Base-by-base conservation (phyloP, 805 yeast genomes). In the Candida michaelii region DNA sequence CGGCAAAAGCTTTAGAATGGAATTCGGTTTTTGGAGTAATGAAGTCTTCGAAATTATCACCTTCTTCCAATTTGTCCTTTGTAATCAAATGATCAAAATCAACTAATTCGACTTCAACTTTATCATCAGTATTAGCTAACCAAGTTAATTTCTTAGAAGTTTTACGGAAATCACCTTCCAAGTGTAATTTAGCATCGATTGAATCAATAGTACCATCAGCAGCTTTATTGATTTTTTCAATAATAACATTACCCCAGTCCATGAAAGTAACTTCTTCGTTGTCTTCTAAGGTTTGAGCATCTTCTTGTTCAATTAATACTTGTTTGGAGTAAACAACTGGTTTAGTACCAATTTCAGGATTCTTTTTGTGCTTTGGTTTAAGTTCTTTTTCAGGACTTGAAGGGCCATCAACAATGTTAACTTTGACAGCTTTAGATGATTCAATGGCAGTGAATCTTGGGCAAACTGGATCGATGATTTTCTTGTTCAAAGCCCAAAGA, bases 161-260 rank as follows among this genome's bases (percentile, higher is more conserved):
- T 73, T 89, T 91, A 70, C 86, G 85, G 88, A 90, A 91, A 65
- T 91, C 98, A 69, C 98, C 98, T 52, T 87, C 97, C 59, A 91
- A 77, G 65, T 91, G 85, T 56, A 91, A 74, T 54, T 80, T 83
- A 43, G 89, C 96, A 41, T 79, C 84, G 48, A 91, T 71, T 3
- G 83, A 71, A 36, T 72, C 73, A 43, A 85, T 85, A 29, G 71
- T 50, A 21, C 42, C 45, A 45, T 77, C 85, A 49, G 80, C 82
- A 49, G 80, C 82, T 62, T 78, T 82, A 61, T 68, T 69, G 59
- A 90, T 77, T 62, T 80, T 79, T 51, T 84, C 78, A 51, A 90
- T 71, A 52, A 91, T 85, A 45, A 82, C 85, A 63, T 91, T 91
- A 76, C 97, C 98, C 98, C 98, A 91, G 69, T 91, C 97, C 98